A percentile compares a stretch with the other conserved stretches of the same genome.
These are phyloP conservation scores for Tricholoma sp. DNA, from an alignment of 768 basidiomycete species.

Conservation along the genomic window DNA sequence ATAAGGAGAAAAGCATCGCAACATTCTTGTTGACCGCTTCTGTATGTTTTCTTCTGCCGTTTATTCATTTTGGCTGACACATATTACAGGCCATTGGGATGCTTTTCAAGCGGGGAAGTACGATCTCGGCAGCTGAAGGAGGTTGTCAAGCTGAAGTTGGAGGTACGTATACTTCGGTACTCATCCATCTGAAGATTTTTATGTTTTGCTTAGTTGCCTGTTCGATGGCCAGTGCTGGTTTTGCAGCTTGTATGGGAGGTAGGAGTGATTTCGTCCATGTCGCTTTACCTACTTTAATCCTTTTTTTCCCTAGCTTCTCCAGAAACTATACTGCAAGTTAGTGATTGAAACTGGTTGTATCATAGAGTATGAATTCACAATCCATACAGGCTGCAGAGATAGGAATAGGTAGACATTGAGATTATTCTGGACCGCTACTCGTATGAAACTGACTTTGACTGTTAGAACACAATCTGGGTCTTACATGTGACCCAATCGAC, in stretches of 20 bases:
- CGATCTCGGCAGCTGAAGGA: constrained; percentile 94
- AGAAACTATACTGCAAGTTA: constrained; percentile 74
- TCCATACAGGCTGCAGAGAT: constrained; percentile 75
- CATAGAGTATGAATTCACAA: constrained; percentile 7
- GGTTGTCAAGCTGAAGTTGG: constrained; percentile 96
- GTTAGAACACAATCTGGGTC: constrained; percentile 76
- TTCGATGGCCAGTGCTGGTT: constrained; percentile 93
- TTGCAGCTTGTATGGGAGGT: constrained; percentile 94
- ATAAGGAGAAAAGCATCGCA: constrained; percentile 80
- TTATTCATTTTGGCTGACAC: not conserved
- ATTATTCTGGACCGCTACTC: not conserved
- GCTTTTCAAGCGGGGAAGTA: constrained; percentile 96
- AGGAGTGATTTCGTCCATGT: constrained; percentile 14
- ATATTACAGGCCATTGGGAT: constrained; percentile 74
- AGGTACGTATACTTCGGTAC: constrained; percentile 36
- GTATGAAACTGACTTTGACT: constrained; percentile 1
- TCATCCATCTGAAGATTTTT: not conserved
- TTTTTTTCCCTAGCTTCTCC: constrained; percentile 51
- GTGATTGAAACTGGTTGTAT: constrained; percentile 5
- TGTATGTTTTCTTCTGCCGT: constrained; percentile 35
- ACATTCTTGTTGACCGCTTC: constrained; percentile 90
- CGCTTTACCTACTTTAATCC: not conserved
- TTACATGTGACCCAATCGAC: constrained; percentile 94
- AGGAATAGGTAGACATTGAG: constrained; percentile 60
- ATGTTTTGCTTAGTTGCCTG: constrained; percentile 61